Evolutionary conservation across 768 basidiomycete genomes (phyloP).

Genomic region (Russula brevipes): DNA sequence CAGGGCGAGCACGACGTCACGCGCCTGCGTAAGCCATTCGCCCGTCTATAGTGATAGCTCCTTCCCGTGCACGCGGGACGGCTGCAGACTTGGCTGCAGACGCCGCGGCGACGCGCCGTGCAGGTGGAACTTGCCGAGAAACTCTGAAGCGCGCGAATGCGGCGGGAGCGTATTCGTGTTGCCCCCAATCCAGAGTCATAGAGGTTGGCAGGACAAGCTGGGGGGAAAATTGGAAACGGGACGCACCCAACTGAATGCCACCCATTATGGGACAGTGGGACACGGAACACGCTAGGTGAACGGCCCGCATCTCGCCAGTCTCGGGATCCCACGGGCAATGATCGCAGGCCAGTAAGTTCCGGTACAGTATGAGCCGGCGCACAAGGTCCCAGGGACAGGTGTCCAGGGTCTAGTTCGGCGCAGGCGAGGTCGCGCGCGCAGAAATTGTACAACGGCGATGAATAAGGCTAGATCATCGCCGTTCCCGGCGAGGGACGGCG

Average conservation of each 20-base stretch:
- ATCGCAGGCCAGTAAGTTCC: slow-evolving; percentile 46
- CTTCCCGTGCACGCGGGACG: slow-evolving; percentile 53
- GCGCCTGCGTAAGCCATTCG: slow-evolving; percentile 47
- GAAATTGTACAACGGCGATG: slow-evolving; percentile 49
- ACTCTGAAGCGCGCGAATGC: slow-evolving; percentile 43
- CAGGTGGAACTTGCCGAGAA: slow-evolving; percentile 57
- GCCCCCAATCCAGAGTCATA: neutral
- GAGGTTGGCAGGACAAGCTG: neutral
- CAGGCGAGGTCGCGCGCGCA: slow-evolving; percentile 44
- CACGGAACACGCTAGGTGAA: slow-evolving; percentile 47
- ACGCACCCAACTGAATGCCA: too few relatives aligned
- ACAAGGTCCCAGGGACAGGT: slow-evolving; percentile 63
- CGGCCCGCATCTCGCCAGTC: slow-evolving; percentile 49
- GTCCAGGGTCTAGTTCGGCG: slow-evolving; percentile 53
- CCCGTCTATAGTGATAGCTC: slow-evolving; percentile 55
- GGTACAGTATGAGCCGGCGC: slow-evolving; percentile 48
- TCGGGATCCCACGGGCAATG: slow-evolving; percentile 54
- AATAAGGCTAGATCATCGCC: slow-evolving; percentile 52
- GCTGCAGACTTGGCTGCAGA: slow-evolving; percentile 55
- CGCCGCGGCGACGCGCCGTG: slow-evolving; percentile 43
- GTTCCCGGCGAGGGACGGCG: slow-evolving; percentile 49
- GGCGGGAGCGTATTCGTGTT: slow-evolving; percentile 49
- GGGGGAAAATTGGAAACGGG: slow-evolving; percentile 1
- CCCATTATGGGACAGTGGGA: slow-evolving; percentile 49
- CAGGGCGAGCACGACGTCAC: slow-evolving; percentile 45